phyloP scores from a whole-genome alignment of 2,329 filamentous ascomycete species.

The Trichoderma asperellum region DNA sequence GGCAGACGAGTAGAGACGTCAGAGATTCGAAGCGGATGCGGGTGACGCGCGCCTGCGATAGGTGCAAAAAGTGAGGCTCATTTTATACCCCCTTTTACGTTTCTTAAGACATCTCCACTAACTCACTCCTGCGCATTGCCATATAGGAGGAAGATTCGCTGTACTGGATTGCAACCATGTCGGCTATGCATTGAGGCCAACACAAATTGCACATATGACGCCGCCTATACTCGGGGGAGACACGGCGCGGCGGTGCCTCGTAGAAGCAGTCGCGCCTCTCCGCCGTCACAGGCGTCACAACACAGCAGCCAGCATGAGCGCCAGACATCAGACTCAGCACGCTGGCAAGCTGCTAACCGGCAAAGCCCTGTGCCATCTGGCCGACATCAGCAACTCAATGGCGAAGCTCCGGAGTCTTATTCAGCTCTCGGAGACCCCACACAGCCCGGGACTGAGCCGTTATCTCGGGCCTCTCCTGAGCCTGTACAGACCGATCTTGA shows the following conservation, averaged over 20 bases:
- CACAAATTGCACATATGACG: constrained; percentile 24
- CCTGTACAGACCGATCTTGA: constrained; percentile 25
- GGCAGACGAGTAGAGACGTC: constrained; percentile 15
- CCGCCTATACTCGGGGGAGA: constrained; percentile 18
- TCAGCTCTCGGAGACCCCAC: constrained; percentile 24
- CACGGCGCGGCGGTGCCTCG: constrained; percentile 17
- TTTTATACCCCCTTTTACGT: not conserved
- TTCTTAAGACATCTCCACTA: not conserved
- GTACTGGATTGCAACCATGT: constrained; percentile 19
- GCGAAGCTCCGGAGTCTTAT: constrained; percentile 21
- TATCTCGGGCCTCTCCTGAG: constrained; percentile 24
- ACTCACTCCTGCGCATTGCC: not conserved
- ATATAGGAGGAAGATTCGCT: constrained; percentile 21
- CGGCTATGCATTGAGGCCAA: constrained; percentile 26
- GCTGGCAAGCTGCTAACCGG: constrained; percentile 18
- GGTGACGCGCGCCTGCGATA: constrained; percentile 24
- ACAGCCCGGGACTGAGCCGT: constrained; percentile 22
- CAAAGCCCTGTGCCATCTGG: not conserved
- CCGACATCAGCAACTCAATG: constrained; percentile 5
- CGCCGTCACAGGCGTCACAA: not conserved
- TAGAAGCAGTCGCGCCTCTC: constrained; percentile 17
- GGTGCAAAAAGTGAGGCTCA: constrained; percentile 24
- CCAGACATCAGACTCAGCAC: constrained; percentile 12
- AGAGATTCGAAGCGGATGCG: constrained; percentile 25
- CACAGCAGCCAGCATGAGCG: constrained; percentile 13